phyloP scores from a whole-genome alignment of 805 yeast genomes.

The Monosporozyma unispora region DNA sequence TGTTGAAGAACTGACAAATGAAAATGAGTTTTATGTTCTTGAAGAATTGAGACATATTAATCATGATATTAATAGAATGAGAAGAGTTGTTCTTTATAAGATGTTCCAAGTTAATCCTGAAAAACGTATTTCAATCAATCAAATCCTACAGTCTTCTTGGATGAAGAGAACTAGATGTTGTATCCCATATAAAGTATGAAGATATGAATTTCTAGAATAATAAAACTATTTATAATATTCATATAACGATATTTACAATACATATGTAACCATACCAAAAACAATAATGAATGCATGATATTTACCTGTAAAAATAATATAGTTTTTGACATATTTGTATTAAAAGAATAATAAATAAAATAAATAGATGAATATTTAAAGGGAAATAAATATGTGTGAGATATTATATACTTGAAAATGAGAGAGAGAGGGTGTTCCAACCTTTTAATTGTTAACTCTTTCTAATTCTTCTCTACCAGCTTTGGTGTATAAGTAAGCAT shows the following conservation, averaged over 20 bases:
- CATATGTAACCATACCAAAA: background rate
- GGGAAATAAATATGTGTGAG: background rate
- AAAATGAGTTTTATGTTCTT: slow-evolving; percentile 39
- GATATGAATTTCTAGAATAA: background rate
- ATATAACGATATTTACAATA: background rate
- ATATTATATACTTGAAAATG: background rate
- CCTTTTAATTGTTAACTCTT: slow-evolving; percentile 33
- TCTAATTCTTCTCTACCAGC: slow-evolving; percentile 94
- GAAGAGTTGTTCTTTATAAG: slow-evolving; percentile 45
- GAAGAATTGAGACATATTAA: slow-evolving; percentile 43
- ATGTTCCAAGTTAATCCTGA: slow-evolving; percentile 51
- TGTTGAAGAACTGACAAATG: slow-evolving; percentile 36
- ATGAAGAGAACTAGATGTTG: slow-evolving; percentile 48
- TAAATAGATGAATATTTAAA: background rate
- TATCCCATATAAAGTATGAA: slow-evolving; percentile 21
- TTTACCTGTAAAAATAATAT: background rate
- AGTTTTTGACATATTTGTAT: background rate
- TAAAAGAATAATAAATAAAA: background rate
- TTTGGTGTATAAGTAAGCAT: slow-evolving; percentile 90
- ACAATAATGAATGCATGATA: background rate
- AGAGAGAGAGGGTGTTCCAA: background rate
- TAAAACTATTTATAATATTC: background rate
- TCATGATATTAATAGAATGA: slow-evolving; percentile 31
- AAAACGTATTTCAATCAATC: slow-evolving; percentile 42
- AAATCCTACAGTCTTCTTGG: slow-evolving; percentile 54